These are phyloP conservation scores for Didymella exigua DNA, from an alignment of 2,329 filamentous ascomycete genomes.

Conservation along the genomic window DNA sequence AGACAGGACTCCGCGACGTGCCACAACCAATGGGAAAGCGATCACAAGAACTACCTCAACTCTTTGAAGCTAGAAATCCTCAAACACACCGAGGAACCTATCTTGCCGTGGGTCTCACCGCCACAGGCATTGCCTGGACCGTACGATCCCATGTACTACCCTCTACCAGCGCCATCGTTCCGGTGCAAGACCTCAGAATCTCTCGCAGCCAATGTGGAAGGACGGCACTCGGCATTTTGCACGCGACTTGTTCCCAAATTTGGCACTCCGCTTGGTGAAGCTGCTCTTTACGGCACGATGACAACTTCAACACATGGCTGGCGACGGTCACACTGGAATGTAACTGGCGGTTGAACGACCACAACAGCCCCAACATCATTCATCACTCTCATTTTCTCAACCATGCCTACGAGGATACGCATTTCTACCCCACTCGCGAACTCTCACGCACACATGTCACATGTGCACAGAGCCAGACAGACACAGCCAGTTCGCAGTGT, in stretches of 20 bases:
- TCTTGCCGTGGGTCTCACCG: constrained; percentile 43
- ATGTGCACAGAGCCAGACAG: not conserved
- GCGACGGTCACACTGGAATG: constrained; percentile 45
- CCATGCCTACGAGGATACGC: not conserved
- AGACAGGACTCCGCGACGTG: constrained; percentile 8
- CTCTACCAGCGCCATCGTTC: constrained; percentile 39
- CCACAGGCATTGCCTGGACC: constrained; percentile 43
- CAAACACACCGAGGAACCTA: constrained; percentile 20
- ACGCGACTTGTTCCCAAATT: constrained; percentile 36
- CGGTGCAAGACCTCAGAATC: constrained; percentile 25
- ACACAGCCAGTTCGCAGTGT: constrained; percentile 3
- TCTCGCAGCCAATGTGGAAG: constrained; percentile 2
- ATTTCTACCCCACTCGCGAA: not conserved
- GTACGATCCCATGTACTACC: constrained; percentile 44
- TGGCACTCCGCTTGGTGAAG: constrained; percentile 21
- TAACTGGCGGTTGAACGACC: constrained; percentile 34
- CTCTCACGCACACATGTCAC: not conserved
- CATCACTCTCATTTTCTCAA: not conserved
- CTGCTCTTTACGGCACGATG: constrained; percentile 31
- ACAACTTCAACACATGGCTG: constrained; percentile 40
- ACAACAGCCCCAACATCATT: not conserved
- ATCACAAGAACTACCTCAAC: constrained; percentile 13
- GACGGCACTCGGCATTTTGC: constrained; percentile 26
- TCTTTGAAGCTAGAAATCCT: constrained; percentile 23
- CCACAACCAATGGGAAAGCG: constrained; percentile 19